phyloP scores from a whole-genome alignment of 2,329 filamentous ascomycete genomes.

The Calonectria honghensis region DNA sequence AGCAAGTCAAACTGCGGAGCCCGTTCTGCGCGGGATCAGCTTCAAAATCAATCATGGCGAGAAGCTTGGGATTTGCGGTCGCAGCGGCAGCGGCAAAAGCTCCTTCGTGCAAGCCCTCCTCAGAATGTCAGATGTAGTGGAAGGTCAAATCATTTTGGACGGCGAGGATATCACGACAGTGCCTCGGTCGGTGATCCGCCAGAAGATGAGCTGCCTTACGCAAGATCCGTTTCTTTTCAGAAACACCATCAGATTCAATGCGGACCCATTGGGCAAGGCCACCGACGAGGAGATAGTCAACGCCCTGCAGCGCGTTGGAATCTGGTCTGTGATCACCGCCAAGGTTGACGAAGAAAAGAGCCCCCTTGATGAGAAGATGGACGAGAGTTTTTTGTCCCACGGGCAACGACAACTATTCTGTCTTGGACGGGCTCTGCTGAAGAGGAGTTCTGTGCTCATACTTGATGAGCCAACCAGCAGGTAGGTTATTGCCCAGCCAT shows the following conservation, averaged over 20 bases:
- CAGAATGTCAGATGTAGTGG: conserved; percentile 66
- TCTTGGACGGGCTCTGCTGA: conserved; percentile 57
- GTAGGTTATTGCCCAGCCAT: conserved; percentile 35
- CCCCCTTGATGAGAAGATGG: conserved; percentile 59
- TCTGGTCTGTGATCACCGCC: conserved; percentile 66
- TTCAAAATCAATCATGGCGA: conserved; percentile 59
- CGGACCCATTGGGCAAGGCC: conserved; percentile 64
- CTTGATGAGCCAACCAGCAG: conserved; percentile 65
- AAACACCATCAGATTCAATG: conserved; percentile 70
- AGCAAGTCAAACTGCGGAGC: conserved; percentile 47
- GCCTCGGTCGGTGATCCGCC: conserved; percentile 54
- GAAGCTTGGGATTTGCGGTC: conserved; percentile 67
- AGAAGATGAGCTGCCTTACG: conserved; percentile 66
- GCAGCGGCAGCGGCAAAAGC: conserved; percentile 63
- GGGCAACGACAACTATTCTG: conserved; percentile 60
- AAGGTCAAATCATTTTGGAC: conserved; percentile 68
- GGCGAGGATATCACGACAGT: conserved; percentile 61
- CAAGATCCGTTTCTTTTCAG: conserved; percentile 72
- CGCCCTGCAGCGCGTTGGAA: conserved; percentile 67
- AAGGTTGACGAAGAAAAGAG: conserved; percentile 58
- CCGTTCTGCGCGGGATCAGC: conserved; percentile 57
- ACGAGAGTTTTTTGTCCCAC: conserved; percentile 61
- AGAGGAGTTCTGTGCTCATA: conserved; percentile 54
- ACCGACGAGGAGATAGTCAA: conserved; percentile 65
- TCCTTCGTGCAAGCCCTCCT: conserved; percentile 67